phyloP scores from a whole-genome alignment of 2,329 filamentous ascomycete genomes.

The Microsporum ferrugineum region DNA sequence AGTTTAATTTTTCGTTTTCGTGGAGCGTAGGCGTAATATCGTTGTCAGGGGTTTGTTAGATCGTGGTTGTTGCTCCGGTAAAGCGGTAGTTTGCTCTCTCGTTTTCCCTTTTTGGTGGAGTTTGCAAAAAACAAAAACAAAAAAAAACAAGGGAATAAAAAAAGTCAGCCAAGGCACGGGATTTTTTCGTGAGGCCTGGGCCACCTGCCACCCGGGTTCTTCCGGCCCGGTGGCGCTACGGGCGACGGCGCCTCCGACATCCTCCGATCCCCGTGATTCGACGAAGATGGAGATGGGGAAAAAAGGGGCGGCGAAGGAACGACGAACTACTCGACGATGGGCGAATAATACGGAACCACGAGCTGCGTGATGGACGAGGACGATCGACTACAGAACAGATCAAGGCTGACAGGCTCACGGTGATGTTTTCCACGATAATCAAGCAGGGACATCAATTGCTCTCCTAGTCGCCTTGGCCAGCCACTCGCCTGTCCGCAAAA shows the following conservation, averaged over 20 bases:
- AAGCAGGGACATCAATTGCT: neutral
- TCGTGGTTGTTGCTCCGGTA: neutral
- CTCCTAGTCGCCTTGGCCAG: neutral
- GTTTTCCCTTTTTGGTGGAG: neutral
- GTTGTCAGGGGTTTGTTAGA: neutral
- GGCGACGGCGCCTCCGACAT: neutral
- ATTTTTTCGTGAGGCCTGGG: neutral
- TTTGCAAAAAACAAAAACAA: neutral
- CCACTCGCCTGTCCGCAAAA: neutral
- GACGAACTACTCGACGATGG: too few species aligned
- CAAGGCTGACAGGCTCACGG: neutral
- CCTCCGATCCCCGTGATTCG: neutral
- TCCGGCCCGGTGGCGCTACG: neutral
- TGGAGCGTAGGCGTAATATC: neutral
- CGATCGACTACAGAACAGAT: neutral
- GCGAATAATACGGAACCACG: neutral
- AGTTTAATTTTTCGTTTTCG: conserved; percentile 3
- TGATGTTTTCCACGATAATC: neutral
- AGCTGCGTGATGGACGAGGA: neutral
- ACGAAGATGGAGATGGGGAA: neutral
- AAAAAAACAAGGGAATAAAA: neutral
- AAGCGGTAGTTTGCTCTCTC: neutral
- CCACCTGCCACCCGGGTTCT: conserved; percentile 1
- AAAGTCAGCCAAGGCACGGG: neutral
- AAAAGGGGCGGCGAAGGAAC: neutral